These are phyloP conservation scores for Fomitopsis schrenkii DNA, from an alignment of 1,284 basidiomycete genomes.

Conservation along the genomic window DNA sequence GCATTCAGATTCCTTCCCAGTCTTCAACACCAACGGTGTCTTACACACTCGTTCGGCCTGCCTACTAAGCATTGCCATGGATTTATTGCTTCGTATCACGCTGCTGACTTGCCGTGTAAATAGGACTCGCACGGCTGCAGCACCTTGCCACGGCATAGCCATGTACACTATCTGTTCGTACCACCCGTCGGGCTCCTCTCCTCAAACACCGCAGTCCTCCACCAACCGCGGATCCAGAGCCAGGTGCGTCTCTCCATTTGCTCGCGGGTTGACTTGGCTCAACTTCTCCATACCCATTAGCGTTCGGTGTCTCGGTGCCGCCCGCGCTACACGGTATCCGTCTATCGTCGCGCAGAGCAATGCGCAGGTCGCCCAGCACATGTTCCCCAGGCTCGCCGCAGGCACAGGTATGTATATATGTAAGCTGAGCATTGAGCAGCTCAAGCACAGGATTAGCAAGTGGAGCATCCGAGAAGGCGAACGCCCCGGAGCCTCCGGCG, in stretches of 20 bases:
- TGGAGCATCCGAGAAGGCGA: background rate
- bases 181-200: background rate
- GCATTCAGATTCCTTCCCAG: background rate
- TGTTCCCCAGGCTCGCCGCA: background rate
- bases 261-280: background rate
- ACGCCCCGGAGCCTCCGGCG: background rate
- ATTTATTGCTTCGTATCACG: background rate
- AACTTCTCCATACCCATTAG: background rate
- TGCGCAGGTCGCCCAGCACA: background rate
- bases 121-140: background rate
- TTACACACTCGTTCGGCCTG: background rate
- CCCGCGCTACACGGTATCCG: background rate
- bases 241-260: background rate
- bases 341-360: background rate
- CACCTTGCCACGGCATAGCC: background rate
- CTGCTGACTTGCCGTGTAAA: background rate
- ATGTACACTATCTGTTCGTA: background rate
- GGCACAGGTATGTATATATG: background rate
- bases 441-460: background rate
- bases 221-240: background rate
- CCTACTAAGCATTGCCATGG: background rate
- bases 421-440: background rate
- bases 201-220: background rate
- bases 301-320: background rate
- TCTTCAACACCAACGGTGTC: background rate